Evolutionary conservation across 2,329 filamentous ascomycete species (phyloP).

Genomic region (Leptographium galeiforme): DNA sequence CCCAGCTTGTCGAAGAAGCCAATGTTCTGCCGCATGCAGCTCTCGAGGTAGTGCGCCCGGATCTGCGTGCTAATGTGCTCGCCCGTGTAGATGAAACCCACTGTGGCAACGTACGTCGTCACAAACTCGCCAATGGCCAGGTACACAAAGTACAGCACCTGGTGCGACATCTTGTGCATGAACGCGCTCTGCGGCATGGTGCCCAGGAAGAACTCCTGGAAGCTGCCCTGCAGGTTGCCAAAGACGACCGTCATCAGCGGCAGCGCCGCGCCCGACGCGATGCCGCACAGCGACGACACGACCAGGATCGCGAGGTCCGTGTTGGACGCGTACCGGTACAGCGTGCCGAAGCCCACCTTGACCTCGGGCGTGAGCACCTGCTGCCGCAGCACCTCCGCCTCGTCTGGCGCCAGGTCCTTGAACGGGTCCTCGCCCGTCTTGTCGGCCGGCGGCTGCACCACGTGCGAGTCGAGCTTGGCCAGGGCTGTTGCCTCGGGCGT

Average conservation of each 20-base stretch:
- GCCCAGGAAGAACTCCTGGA: conserved; percentile 48
- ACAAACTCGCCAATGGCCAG: conserved; percentile 70
- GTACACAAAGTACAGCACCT: conserved; percentile 76
- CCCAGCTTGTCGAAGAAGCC: conserved; percentile 88
- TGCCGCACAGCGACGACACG: conserved; percentile 49
- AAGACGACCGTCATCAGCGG: conserved; percentile 76
- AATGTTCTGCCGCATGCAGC: conserved; percentile 78
- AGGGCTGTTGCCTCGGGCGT: conserved; percentile 11
- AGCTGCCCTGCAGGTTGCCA: conserved; percentile 59
- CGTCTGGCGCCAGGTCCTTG: conserved; percentile 48
- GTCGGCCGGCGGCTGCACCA: conserved; percentile 11
- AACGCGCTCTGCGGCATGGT: conserved; percentile 40
- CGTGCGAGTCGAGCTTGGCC: conserved; percentile 30
- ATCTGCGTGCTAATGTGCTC: conserved; percentile 70
- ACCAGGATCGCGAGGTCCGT: conserved; percentile 51
- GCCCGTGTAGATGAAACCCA: conserved; percentile 80
- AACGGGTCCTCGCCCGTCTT: conserved; percentile 31
- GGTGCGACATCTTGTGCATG: conserved; percentile 40
- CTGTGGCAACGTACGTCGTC: conserved; percentile 64
- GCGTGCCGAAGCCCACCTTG: conserved; percentile 48
- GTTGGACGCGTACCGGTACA: conserved; percentile 58
- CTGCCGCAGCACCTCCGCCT: conserved; percentile 52
- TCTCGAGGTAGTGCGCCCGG: conserved; percentile 69
- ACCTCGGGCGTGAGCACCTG: conserved; percentile 54
- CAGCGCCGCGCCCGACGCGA: conserved; percentile 52